Conservation (phyloP, 441 rosid genomes). For the Geranium incanum region DNA sequence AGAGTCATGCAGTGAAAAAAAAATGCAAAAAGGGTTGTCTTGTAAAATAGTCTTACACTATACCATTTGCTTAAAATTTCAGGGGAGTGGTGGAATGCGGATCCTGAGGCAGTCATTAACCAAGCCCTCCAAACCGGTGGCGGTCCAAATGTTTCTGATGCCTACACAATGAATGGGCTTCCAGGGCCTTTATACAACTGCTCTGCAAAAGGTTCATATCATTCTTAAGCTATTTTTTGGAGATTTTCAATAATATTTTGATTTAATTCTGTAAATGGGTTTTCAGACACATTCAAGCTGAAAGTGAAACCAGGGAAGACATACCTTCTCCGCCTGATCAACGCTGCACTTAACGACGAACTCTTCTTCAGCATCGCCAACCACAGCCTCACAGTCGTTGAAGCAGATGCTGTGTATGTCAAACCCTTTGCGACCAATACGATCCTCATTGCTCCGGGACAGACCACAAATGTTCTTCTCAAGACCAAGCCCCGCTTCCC, state of each 20-base stretch:
- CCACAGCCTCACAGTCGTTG: slow-evolving; percentile 53
- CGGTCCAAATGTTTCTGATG: slow-evolving; percentile 52
- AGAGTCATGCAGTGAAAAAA: not conserved
- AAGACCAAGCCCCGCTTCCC: slow-evolving; percentile 31
- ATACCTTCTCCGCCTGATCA: slow-evolving; percentile 53
- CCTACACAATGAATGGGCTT: slow-evolving; percentile 45
- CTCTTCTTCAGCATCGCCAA: slow-evolving; percentile 52
- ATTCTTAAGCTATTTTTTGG: not conserved
- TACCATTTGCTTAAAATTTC: not conserved
- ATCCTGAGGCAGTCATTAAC: slow-evolving; percentile 38
- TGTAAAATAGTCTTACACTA: not conserved
- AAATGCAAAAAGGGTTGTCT: not conserved
- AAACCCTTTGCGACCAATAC: slow-evolving; percentile 39
- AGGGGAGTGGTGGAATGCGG: slow-evolving; percentile 57
- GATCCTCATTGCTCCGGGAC: slow-evolving; percentile 53
- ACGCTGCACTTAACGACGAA: slow-evolving; percentile 41
- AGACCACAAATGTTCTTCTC: slow-evolving; percentile 50
- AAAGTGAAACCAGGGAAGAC: slow-evolving; percentile 48
- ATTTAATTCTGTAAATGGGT: not conserved
- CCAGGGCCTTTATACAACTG: slow-evolving; percentile 51
- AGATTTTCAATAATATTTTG: not conserved
- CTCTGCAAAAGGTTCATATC: slow-evolving; percentile 35
- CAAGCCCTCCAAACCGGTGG: slow-evolving; percentile 37
- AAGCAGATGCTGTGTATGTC: slow-evolving; percentile 55
- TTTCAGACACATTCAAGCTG: slow-evolving; percentile 47